Evolutionary conservation across 208 protist species (phyloP).

Genomic region (Acanthamoeba culbertsoni): DNA sequence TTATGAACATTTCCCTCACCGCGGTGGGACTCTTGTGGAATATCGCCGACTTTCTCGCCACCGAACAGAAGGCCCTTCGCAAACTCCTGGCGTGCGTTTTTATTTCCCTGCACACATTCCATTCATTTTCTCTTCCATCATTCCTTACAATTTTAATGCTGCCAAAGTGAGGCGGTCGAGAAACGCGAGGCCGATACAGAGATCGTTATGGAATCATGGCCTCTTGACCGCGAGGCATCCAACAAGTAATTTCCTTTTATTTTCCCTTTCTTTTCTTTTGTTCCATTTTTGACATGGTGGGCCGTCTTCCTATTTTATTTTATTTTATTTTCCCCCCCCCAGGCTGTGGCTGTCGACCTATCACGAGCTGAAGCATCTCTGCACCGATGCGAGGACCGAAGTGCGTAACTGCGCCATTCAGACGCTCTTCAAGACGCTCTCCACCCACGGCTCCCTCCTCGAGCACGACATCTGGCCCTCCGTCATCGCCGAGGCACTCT

Average conservation of each 20-base stretch:
- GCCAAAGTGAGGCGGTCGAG: too few relatives aligned
- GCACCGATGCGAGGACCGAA: slow-evolving; percentile 33
- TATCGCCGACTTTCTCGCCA: slow-evolving; percentile 57
- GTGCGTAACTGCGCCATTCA: slow-evolving; percentile 55
- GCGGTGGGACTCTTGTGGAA: slow-evolving; percentile 61
- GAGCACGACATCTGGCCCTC: slow-evolving; percentile 37
- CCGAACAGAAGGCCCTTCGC: slow-evolving; percentile 28
- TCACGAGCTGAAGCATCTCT: slow-evolving; percentile 46
- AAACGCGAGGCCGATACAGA: too few relatives aligned
- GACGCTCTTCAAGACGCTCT: slow-evolving; percentile 58
- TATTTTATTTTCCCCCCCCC: background rate
- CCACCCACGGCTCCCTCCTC: slow-evolving; percentile 31
- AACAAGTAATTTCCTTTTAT: slow-evolving; percentile 14
- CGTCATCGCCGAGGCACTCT: slow-evolving; percentile 42
- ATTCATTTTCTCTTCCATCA: background rate
- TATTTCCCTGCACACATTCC: background rate
- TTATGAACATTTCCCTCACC: slow-evolving; percentile 59
- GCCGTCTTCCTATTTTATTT: background rate
- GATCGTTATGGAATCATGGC: too few relatives aligned
- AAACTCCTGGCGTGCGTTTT: slow-evolving; percentile 6
- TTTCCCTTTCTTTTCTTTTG: too few relatives aligned
- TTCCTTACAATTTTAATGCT: too few relatives aligned
- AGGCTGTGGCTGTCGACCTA: slow-evolving; percentile 54
- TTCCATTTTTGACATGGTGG: too few relatives aligned
- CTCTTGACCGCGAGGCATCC: too few relatives aligned